phyloP scores from a whole-genome alignment of 768 basidiomycete species.

The Psilocybe cubensis region DNA sequence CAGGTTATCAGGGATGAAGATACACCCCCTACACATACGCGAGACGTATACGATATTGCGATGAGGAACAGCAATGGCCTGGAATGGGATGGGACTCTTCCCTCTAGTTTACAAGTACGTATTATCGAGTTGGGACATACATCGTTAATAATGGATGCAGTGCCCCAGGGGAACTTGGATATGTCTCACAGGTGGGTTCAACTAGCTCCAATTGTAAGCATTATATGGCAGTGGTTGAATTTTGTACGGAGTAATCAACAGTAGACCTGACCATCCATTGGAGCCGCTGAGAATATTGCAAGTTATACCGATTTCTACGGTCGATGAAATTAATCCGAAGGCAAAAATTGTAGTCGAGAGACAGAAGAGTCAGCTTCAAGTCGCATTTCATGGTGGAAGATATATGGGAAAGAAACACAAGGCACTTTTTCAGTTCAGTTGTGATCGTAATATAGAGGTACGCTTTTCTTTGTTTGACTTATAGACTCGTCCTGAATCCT shows the following conservation, averaged over 20 bases:
- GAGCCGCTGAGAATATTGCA: conserved; percentile 37
- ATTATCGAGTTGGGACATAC: not conserved
- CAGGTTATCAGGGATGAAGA: conserved; percentile 23
- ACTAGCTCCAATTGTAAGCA: not conserved
- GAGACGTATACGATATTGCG: conserved; percentile 29
- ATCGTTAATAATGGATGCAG: conserved; percentile 17
- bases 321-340: conserved; percentile 21
- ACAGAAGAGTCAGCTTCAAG: conserved; percentile 24
- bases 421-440: conserved; percentile 32
- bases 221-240: too few relatives aligned
- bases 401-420: conserved; percentile 32
- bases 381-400: conserved; percentile 33
- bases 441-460: conserved; percentile 4
- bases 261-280: conserved; percentile 34
- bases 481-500: not conserved
- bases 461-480: not conserved
- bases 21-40: conserved; percentile 36
- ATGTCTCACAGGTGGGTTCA: conserved; percentile 28
- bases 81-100: conserved; percentile 30
- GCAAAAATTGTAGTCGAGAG: conserved; percentile 9
- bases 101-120: conserved; percentile 32
- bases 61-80: conserved; percentile 18
- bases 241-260: conserved; percentile 24
- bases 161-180: conserved; percentile 36
- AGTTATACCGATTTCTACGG: conserved; percentile 34